A percentile compares a stretch with the other conserved stretches of the same genome.
Conservation (phyloP, 495 filamentous ascomycete genomes). For the Talaromyces thailandensis region DNA sequence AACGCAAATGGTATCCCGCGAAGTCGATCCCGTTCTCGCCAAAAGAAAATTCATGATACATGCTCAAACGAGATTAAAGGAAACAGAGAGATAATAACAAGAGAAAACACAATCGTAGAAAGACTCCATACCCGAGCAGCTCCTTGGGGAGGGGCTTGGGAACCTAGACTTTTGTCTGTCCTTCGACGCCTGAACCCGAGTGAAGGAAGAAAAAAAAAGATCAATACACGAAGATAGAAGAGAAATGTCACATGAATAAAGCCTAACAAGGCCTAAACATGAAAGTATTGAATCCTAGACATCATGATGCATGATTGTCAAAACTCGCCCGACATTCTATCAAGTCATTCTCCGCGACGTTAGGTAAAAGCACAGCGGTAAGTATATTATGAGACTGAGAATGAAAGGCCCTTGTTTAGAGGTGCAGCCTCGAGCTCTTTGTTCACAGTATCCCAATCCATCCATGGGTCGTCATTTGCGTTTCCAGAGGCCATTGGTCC, state of each 20-base stretch:
- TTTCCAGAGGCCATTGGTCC: constrained; percentile 15
- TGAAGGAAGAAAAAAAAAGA: neutral
- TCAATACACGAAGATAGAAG: neutral
- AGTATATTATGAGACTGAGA: constrained; percentile 1
- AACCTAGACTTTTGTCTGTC: constrained; percentile 1
- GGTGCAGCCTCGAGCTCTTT: neutral
- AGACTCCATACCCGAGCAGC: neutral
- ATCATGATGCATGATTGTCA: neutral
- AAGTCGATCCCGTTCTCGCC: neutral
- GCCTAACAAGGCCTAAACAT: neutral
- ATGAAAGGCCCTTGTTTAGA: neutral
- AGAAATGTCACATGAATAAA: neutral
- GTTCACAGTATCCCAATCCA: constrained; percentile 25
- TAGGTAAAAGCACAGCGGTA: neutral
- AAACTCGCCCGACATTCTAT: neutral
- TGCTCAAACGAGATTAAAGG: neutral
- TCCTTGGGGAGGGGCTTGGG: neutral
- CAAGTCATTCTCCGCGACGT: neutral
- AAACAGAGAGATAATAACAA: neutral
- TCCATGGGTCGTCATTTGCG: constrained; percentile 18
- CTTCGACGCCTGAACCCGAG: neutral
- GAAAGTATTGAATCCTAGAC: neutral
- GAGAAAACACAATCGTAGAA: neutral
- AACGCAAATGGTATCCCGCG: constrained; percentile 5
- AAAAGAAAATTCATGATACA: constrained; percentile 9